These are phyloP conservation scores for Moesziomyces antarcticus DNA, from an alignment of 1,284 basidiomycete species.

Conservation along the genomic window DNA sequence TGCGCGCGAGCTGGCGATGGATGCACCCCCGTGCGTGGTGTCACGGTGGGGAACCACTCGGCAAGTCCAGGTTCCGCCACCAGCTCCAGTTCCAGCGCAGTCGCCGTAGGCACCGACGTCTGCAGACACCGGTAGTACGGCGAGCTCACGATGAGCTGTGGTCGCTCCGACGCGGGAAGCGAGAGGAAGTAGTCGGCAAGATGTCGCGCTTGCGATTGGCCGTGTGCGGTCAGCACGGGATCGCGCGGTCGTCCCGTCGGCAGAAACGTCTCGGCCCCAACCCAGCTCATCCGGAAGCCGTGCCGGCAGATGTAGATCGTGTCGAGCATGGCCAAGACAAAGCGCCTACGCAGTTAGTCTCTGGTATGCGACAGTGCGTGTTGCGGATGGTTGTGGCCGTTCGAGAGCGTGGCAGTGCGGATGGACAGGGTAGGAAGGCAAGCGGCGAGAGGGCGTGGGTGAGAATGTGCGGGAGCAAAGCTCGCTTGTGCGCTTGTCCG, in stretches of 20 bases:
- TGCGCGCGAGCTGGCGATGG: slow-evolving; percentile 42
- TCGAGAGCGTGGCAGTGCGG: too few relatives aligned
- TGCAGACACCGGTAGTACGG: slow-evolving; percentile 82
- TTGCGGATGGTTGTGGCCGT: too few relatives aligned
- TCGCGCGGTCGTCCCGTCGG: slow-evolving; percentile 79
- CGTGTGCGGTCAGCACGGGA: slow-evolving; percentile 80
- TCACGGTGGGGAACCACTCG: slow-evolving; percentile 84
- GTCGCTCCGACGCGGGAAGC: slow-evolving; percentile 76
- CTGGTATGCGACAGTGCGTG: too few relatives aligned
- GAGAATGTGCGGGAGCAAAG: not conserved
- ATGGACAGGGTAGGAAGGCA: not conserved
- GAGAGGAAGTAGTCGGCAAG: slow-evolving; percentile 76
- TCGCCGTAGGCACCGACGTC: slow-evolving; percentile 76
- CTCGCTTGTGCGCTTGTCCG: too few relatives aligned
- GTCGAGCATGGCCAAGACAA: slow-evolving; percentile 70
- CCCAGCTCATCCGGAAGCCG: slow-evolving; percentile 73
- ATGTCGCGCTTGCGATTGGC: slow-evolving; percentile 80
- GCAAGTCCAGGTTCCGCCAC: slow-evolving; percentile 80
- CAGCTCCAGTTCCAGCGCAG: slow-evolving; percentile 76
- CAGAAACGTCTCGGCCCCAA: slow-evolving; percentile 72
- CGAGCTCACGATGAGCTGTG: slow-evolving; percentile 75
- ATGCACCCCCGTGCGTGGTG: slow-evolving; percentile 71
- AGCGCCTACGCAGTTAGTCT: too few relatives aligned
- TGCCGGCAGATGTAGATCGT: slow-evolving; percentile 84
- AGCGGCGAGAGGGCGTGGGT: not conserved